These are phyloP conservation scores for Phytophthora ramorum DNA, from an alignment of 352 stramenopile genomes.

Conservation along the genomic window DNA sequence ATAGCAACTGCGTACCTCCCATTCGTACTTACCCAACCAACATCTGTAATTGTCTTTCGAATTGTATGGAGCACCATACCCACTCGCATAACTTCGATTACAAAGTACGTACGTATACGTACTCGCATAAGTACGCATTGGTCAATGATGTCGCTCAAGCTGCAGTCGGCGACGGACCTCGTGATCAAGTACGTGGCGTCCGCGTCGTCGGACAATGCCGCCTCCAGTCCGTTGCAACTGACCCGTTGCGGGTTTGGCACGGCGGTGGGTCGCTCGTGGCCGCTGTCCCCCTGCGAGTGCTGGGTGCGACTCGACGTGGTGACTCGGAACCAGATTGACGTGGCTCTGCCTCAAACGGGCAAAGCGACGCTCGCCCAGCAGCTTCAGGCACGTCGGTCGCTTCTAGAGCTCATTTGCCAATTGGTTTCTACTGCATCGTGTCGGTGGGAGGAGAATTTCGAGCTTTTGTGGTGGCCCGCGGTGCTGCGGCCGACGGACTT, in stretches of 20 bases:
- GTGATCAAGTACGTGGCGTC: conserved; percentile 26
- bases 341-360: neutral
- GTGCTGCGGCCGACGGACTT: conserved; percentile 15
- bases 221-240: neutral
- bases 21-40: neutral
- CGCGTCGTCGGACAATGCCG: neutral
- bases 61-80: no score
- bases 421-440: conserved; percentile 17
- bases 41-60: no score
- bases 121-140: no score
- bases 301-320: conserved; percentile 24
- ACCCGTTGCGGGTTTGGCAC: conserved; percentile 10
- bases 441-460: conserved; percentile 25
- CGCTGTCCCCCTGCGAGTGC: conserved; percentile 15
- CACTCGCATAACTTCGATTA: neutral
- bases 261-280: conserved; percentile 11
- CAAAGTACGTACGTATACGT: no score
- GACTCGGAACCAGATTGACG: conserved; percentile 2
- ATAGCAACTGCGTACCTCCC: no score
- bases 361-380: conserved; percentile 10
- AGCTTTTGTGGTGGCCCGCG: conserved; percentile 30
- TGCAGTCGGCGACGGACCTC: conserved; percentile 18
- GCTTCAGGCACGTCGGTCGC: conserved; percentile 14
- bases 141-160: conserved; percentile 2
- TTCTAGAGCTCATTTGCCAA: conserved; percentile 30